These are phyloP conservation scores for Backusella morwellensis DNA, from an alignment of 192 early-diverging fungal genomes.

Conservation along the genomic window DNA sequence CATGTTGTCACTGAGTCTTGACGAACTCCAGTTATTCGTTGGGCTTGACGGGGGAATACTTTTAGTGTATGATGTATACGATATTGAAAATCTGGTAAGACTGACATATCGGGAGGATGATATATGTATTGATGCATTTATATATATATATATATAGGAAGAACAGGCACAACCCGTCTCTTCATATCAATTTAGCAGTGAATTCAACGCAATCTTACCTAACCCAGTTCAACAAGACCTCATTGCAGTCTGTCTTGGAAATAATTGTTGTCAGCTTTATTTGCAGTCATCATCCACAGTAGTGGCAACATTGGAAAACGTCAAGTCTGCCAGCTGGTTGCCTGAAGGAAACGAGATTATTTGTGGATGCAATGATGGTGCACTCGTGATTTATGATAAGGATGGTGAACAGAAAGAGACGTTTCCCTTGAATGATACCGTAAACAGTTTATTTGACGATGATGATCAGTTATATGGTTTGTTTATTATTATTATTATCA, in stretches of 20 bases:
- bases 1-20: slow-evolving; percentile 39
- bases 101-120: not conserved
- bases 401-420: slow-evolving; percentile 60
- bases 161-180: slow-evolving; percentile 36
- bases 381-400: slow-evolving; percentile 58
- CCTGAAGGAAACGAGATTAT: slow-evolving; percentile 86
- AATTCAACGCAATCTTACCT: slow-evolving; percentile 58
- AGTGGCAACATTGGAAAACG: slow-evolving; percentile 31
- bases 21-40: slow-evolving; percentile 43
- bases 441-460: slow-evolving; percentile 2
- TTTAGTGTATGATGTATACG: slow-evolving; percentile 37
- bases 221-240: slow-evolving; percentile 54
- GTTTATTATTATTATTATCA: not conserved
- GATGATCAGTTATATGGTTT: not conserved
- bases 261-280: slow-evolving; percentile 33
- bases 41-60: slow-evolving; percentile 34
- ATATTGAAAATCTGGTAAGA: slow-evolving; percentile 37
- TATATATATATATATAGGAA: too few species aligned
- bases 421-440: slow-evolving; percentile 41
- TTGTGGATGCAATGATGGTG: slow-evolving; percentile 63
- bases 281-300: slow-evolving; percentile 25
- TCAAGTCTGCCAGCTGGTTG: slow-evolving; percentile 75
- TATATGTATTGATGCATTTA: not conserved
- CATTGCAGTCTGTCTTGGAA: slow-evolving; percentile 49
- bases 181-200: slow-evolving; percentile 34